Base-by-base conservation (phyloP, 2,329 filamentous ascomycete species). In the Colletotrichum cordylinicola region DNA sequence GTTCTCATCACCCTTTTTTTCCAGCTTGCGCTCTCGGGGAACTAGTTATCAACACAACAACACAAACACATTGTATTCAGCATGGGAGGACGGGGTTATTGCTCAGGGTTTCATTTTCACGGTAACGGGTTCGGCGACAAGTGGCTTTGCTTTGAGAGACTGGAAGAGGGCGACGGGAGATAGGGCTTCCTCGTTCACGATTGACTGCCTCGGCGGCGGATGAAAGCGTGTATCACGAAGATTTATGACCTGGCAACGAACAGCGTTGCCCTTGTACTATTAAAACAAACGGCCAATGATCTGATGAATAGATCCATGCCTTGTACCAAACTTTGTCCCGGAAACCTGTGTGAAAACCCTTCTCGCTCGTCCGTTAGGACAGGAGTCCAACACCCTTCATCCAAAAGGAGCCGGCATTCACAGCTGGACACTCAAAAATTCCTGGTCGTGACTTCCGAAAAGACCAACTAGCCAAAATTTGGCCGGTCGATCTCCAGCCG, bases 291-390 rank as follows among this genome's bases (percentile, higher is more conserved):
- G 74, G 74, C 72, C 66, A 67, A 71, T 75, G 61, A 71, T 71
- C 61, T 71, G 31, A 52, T 13, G 15, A 70, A 76, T 62, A 71
- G 74, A 76, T 71, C 48, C 62, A 76, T 74, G 72, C 67, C 74
- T 58, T 64, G 55, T 75, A 75, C 39, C 60, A 62, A 33, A 33
- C 12, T 33, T 12, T 39, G 15, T 13, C 15, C 43, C 6, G 18
- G 21, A 52, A 52, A 21, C 18, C 6, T 13, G 2, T 52, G 43
- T 24, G 21, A 4, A 52, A 48, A n/a, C 43, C 43, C 5, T 8
- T 10, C 43, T 43, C 39, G 39, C 18, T 18, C n/a, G 39, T 4
- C 10, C 43, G 7, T 13, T 7, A 13, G n/a, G 18, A 21, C n/a
- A 21, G 10, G n/a, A 48, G 43, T 3, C 10, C 16, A 13, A 8